Percentiles rank a stretch among this genome's conserved stretches.
These are phyloP conservation scores for Alternaria metachromatica DNA, from an alignment of 2,329 filamentous ascomycete species.

Conservation along the genomic window DNA sequence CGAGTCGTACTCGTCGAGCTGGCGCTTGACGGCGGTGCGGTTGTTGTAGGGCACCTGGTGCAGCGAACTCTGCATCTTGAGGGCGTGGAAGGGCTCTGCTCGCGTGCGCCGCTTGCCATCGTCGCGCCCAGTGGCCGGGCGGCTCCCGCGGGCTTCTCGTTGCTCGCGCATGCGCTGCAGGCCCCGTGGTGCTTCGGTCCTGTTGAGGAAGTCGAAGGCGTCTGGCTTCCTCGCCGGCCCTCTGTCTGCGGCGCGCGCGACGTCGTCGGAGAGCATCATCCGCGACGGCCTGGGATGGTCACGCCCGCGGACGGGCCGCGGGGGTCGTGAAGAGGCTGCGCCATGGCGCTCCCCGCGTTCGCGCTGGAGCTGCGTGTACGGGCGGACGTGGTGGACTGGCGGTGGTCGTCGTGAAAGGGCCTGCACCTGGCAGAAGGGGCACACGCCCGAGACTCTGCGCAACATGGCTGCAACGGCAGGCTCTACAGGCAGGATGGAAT, in stretches of 20 bases:
- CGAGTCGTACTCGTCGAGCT: constrained; percentile 69
- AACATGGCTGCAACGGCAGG: constrained; percentile 25
- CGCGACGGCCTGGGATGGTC: constrained; percentile 47
- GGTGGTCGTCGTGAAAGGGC: constrained; percentile 15
- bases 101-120: constrained; percentile 38
- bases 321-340: background rate
- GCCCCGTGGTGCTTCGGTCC: constrained; percentile 36
- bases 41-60: constrained; percentile 77
- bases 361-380: constrained; percentile 42
- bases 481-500: background rate
- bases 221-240: constrained; percentile 35
- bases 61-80: constrained; percentile 91
- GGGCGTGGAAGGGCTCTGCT: constrained; percentile 71
- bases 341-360: constrained; percentile 14
- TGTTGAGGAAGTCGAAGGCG: constrained; percentile 44
- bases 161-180: constrained; percentile 26
- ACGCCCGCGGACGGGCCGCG: constrained; percentile 10
- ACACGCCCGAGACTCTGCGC: constrained; percentile 40
- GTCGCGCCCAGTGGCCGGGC: constrained; percentile 21
- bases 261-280: constrained; percentile 58
- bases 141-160: constrained; percentile 12
- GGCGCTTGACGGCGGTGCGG: constrained; percentile 66
- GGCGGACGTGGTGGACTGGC: constrained; percentile 37
- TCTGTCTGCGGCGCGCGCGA: constrained; percentile 32
- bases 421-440: constrained; percentile 53